Evolutionary conservation across 495 filamentous ascomycete species (phyloP).

Genomic region (Trichoderma parareesei): DNA sequence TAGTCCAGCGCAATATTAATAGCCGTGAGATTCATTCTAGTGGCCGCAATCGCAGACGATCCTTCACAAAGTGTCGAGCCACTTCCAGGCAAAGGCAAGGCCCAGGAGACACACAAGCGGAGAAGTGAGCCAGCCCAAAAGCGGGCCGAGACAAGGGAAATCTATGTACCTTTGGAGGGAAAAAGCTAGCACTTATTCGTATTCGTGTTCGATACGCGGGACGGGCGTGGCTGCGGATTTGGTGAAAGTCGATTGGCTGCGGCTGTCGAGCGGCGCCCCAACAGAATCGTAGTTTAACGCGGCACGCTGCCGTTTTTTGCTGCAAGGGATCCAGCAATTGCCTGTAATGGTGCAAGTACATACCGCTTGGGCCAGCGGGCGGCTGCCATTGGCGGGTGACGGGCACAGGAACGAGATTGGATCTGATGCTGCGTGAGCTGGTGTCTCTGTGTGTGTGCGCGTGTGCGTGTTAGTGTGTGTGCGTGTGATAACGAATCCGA

Average conservation of each 20-base stretch:
- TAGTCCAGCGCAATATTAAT: neutral
- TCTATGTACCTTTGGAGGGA: no score
- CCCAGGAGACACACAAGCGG: neutral
- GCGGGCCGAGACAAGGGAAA: neutral
- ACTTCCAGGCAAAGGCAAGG: neutral
- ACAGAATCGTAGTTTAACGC: neutral
- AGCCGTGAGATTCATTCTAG: neutral
- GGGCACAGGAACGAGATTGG: conserved; percentile 2
- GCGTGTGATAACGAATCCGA: neutral
- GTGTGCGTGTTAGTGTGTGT: no score
- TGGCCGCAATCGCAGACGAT: neutral
- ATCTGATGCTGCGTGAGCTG: neutral
- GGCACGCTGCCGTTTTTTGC: neutral
- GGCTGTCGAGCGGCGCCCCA: neutral
- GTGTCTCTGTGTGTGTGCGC: no score
- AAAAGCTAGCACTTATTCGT: neutral
- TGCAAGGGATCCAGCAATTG: neutral
- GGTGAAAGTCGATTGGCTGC: neutral
- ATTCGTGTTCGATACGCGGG: conserved; percentile 3
- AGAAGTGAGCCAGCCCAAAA: neutral
- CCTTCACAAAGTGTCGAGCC: neutral
- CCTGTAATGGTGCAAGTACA: no score
- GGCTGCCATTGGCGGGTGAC: neutral
- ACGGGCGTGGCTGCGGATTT: neutral
- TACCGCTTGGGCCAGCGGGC: neutral